Conservation (phyloP, 495 filamentous ascomycete species). For the Podospora appendiculata region DNA sequence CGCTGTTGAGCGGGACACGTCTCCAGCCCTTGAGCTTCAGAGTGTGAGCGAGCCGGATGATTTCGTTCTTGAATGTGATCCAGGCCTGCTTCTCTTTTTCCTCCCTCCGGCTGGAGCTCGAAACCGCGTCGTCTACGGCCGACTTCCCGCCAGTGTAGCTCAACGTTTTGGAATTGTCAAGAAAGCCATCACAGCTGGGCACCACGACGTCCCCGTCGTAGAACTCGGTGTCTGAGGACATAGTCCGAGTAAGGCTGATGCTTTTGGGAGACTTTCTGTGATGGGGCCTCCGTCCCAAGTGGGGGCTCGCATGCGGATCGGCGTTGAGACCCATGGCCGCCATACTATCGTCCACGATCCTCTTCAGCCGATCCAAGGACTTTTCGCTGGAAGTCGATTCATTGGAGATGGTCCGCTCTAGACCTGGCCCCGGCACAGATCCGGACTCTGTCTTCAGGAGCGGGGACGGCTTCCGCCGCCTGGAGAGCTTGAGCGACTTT, state of each 20-base stretch:
- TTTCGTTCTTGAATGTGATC: conserved; percentile 79
- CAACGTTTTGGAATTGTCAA: conserved; percentile 85
- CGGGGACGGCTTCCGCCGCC: conserved; percentile 22
- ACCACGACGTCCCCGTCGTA: conserved; percentile 63
- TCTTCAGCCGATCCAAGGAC: conserved; percentile 62
- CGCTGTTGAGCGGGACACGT: conserved; percentile 56
- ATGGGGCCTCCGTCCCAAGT: conserved; percentile 22
- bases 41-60: conserved; percentile 82
- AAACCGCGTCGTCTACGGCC: conserved; percentile 37
- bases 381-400: conserved; percentile 51
- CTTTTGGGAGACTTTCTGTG: conserved; percentile 24
- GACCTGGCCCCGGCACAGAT: conserved; percentile 1
- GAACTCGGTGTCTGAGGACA: conserved; percentile 76
- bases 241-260: conserved; percentile 22
- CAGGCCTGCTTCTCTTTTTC: conserved; percentile 67
- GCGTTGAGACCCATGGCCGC: conserved; percentile 33
- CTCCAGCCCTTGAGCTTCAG: conserved; percentile 86
- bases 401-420: conserved; percentile 31
- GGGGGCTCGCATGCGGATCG: conserved; percentile 26
- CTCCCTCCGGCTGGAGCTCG: conserved; percentile 32
- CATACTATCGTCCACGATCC: conserved; percentile 57
- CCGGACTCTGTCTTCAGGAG: conserved; percentile 5
- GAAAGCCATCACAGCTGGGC: conserved; percentile 65
- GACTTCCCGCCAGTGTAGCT: conserved; percentile 59
- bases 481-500: conserved; percentile 31